Base-by-base conservation (phyloP, 345 rosid genomes). In the Aurinia saxatilis region DNA sequence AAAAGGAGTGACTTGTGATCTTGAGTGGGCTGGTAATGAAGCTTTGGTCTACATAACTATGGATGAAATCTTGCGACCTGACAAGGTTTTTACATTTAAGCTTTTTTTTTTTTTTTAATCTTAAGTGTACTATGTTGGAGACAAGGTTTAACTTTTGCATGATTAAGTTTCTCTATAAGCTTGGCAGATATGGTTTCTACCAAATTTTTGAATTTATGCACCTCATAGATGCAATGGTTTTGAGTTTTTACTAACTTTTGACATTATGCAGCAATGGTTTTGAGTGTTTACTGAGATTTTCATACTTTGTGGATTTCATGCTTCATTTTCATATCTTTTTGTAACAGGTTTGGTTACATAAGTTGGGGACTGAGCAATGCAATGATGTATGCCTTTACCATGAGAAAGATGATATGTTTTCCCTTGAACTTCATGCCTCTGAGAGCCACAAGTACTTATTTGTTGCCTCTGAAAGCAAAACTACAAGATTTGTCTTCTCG, bases 351-450 rank as follows among this genome's bases (percentile, higher is more conserved):
- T 92, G 98, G 98, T 75, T 89, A 54, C 98, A 92, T 75, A 83
- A 81, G 80, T 50, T 92, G 82, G 97, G 82, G 54, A 76, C 91
- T 1, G 86, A 82, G 29, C 97, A 84, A 39, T 72, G 80, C 31
- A 79, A 60, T 70, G 98, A 92, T 66, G 44, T 65, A 11, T 82
- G 95, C 78, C 88, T 92, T 57, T 87, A 89, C 68, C 93, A 89
- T 35, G 97, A 92, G 78, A 79, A 87, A 77, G 93, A 92, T 79
- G 95, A 89, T 52, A 89, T 72, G 76, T 92, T 85, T 75, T 79
- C 86, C 65, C 73, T 92, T 65, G 81, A 50, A 50, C 87, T 92
- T 51, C 55, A 64, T 34, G 75, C 90, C 54, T 89, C 97, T 56
- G 97, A 85, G 77, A 89, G 87, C 74, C 75, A 89, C 57, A 79